Evolutionary conservation across 169 alveolate species (phyloP).

Genomic region (Eimeria mitis): DNA sequence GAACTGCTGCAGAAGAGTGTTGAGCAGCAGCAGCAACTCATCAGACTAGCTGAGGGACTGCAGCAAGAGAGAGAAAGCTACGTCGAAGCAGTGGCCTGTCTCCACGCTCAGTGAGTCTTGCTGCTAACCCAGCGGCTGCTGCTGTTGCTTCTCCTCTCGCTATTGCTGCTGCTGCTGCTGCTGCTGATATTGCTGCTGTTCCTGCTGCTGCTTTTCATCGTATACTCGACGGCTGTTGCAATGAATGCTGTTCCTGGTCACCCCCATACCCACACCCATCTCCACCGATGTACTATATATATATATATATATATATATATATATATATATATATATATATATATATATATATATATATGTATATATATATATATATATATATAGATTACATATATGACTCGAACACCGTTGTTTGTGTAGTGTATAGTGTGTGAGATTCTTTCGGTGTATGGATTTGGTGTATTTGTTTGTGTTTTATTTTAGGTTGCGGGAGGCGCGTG

Average conservation of each 20-base stretch:
- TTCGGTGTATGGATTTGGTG: neutral
- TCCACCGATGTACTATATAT: neutral
- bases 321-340: too few species aligned
- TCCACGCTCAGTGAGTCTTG: slow-evolving; percentile 60
- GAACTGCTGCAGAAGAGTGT: slow-evolving; percentile 75
- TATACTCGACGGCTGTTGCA: neutral
- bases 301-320: neutral
- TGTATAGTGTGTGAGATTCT: neutral
- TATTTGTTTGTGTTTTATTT: neutral
- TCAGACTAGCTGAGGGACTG: slow-evolving; percentile 52
- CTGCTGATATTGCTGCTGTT: neutral
- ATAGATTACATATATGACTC: neutral
- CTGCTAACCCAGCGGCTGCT: neutral
- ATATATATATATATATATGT: too few species aligned
- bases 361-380: too few species aligned
- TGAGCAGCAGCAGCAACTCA: slow-evolving; percentile 79
- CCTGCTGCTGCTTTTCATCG: neutral
- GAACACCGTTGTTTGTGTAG: too few species aligned
- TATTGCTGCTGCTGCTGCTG: neutral
- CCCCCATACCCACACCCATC: too few species aligned
- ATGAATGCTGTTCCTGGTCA: too few species aligned
- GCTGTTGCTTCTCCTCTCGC: neutral
- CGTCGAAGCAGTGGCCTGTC: slow-evolving; percentile 71
- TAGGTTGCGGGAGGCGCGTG: slow-evolving; percentile 57
- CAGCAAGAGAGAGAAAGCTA: slow-evolving; percentile 77